Conservation (phyloP, 805 yeast species). For the Candida coleopterorum region DNA sequence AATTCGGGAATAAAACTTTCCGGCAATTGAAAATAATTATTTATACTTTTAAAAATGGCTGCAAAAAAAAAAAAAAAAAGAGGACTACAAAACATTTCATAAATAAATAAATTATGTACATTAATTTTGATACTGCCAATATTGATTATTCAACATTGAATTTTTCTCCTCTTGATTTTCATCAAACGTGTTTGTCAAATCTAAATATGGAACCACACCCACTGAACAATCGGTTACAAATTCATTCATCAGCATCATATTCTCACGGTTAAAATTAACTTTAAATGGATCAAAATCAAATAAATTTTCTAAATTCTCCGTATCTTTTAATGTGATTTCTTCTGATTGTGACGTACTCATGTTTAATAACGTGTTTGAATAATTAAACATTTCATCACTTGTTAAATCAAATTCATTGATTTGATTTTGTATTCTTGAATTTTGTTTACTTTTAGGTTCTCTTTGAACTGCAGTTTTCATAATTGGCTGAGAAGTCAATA, state of each 20-base stretch:
- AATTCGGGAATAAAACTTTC: too few species aligned
- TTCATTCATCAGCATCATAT: conserved; percentile 35
- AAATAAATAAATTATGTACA: too few species aligned
- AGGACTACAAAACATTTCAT: background rate
- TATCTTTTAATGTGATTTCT: conserved; percentile 7
- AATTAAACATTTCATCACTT: conserved; percentile 7
- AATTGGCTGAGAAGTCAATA: conserved; percentile 14
- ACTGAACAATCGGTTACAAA: conserved; percentile 81
- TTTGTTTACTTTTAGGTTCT: conserved; percentile 10
- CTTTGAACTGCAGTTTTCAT: conserved; percentile 21
- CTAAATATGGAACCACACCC: conserved; percentile 67
- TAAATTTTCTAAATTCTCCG: conserved; percentile 12
- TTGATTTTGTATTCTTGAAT: background rate
- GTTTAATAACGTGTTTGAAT: background rate
- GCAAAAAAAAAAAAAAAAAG: background rate
- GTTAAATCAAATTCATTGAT: conserved; percentile 5
- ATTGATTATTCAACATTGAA: background rate
- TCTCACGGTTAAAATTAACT: conserved; percentile 22
- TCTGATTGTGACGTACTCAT: background rate
- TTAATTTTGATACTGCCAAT: conserved; percentile 1
- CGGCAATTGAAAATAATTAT: too few species aligned
- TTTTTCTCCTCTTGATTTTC: too few species aligned
- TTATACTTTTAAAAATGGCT: background rate
- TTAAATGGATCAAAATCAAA: conserved; percentile 38
- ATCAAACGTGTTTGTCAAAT: conserved; percentile 12